A percentile compares a stretch with the other conserved stretches of the same genome.
phyloP scores from a whole-genome alignment of 805 yeast genomes.

The Debaryomyces prosopidis region DNA sequence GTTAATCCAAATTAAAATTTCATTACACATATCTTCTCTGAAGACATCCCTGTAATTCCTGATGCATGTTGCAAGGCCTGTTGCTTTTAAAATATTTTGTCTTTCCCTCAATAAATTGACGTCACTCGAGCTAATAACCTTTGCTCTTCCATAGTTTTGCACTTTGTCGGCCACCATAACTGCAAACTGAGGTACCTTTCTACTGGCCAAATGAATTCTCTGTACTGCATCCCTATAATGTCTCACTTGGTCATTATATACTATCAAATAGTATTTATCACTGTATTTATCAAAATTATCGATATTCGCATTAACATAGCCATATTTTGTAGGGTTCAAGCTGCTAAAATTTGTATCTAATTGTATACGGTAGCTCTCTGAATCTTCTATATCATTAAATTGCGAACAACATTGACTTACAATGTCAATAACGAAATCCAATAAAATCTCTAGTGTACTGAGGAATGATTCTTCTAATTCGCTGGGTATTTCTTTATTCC shows the following conservation, averaged over 20 bases:
- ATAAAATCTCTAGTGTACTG: slow-evolving; percentile 43
- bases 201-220: slow-evolving; percentile 62
- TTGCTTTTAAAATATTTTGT: slow-evolving; percentile 56
- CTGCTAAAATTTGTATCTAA: slow-evolving; percentile 28
- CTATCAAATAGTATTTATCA: slow-evolving; percentile 52
- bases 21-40: slow-evolving; percentile 79
- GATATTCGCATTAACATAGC: slow-evolving; percentile 27
- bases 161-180: slow-evolving; percentile 68
- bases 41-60: slow-evolving; percentile 68
- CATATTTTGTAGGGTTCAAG: slow-evolving; percentile 46
- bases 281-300: slow-evolving; percentile 33
- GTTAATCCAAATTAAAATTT: slow-evolving; percentile 64
- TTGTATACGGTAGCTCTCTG: slow-evolving; percentile 22
- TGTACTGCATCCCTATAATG: slow-evolving; percentile 75
- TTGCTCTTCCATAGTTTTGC: slow-evolving; percentile 66
- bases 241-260: slow-evolving; percentile 79
- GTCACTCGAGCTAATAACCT: slow-evolving; percentile 59
- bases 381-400: slow-evolving; percentile 27
- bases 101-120: slow-evolving; percentile 50
- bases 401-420: slow-evolving; percentile 50
- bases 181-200: slow-evolving; percentile 64
- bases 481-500: slow-evolving; percentile 35
- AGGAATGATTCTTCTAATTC: slow-evolving; percentile 40
- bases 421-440: slow-evolving; percentile 66
- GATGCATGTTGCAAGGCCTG: slow-evolving; percentile 68